phyloP scores from a whole-genome alignment of 257 asterid species.

The Verbascum thapsus region DNA sequence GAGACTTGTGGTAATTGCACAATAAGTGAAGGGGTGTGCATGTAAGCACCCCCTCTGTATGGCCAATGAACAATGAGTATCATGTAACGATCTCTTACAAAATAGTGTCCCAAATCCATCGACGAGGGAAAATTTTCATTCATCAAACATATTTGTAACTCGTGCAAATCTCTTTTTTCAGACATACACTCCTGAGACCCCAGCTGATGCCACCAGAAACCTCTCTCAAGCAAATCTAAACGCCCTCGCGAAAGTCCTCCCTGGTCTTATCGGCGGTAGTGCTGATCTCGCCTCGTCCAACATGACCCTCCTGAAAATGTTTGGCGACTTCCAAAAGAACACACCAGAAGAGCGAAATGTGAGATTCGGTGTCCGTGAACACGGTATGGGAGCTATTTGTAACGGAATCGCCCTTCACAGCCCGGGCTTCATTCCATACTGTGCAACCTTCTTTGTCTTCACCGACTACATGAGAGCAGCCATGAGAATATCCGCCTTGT shows the following conservation, averaged over 20 bases:
- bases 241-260: slow-evolving; percentile 80
- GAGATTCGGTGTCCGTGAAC: slow-evolving; percentile 80
- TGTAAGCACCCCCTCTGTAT: too few species aligned
- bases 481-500: slow-evolving; percentile 70
- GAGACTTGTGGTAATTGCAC: too few species aligned
- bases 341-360: slow-evolving; percentile 82
- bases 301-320: slow-evolving; percentile 78
- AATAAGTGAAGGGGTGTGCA: too few species aligned
- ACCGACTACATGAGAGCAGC: slow-evolving; percentile 85
- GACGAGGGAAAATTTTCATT: background rate
- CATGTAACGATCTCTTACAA: too few species aligned
- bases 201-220: slow-evolving; percentile 78
- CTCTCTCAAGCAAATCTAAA: slow-evolving; percentile 70
- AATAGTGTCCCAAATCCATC: background rate
- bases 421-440: slow-evolving; percentile 75
- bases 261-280: slow-evolving; percentile 84
- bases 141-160: slow-evolving; percentile 17
- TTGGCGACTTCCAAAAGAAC: slow-evolving; percentile 74
- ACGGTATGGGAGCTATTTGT: slow-evolving; percentile 74
- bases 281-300: slow-evolving; percentile 93
- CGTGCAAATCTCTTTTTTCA: slow-evolving; percentile 29
- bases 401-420: slow-evolving; percentile 77
- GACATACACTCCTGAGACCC: slow-evolving; percentile 76
- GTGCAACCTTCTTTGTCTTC: slow-evolving; percentile 84
- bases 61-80: too few species aligned